A percentile compares a stretch with the other conserved stretches of the same genome.
These are phyloP conservation scores for Termitomyces sp. DNA, from an alignment of 768 basidiomycete species.

Conservation along the genomic window DNA sequence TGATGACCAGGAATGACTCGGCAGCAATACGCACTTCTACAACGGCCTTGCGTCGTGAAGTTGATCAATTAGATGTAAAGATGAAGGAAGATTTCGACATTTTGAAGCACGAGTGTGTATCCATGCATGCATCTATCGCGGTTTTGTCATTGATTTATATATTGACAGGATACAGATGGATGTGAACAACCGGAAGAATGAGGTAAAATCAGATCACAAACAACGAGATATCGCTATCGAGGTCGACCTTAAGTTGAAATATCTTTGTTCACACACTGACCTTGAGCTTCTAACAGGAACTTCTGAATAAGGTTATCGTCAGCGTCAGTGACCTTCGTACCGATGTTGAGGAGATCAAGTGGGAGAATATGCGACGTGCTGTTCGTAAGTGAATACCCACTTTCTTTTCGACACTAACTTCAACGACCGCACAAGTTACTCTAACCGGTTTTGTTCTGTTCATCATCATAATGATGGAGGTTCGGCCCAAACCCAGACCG, in stretches of 20 bases:
- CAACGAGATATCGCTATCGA: constrained; percentile 81
- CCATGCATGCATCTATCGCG: background rate
- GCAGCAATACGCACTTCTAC: constrained; percentile 76
- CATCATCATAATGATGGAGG: constrained; percentile 67
- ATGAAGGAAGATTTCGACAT: constrained; percentile 91
- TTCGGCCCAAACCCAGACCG: constrained; percentile 40
- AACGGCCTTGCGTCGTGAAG: constrained; percentile 76
- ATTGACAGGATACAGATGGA: constrained; percentile 89
- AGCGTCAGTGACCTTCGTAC: constrained; percentile 74
- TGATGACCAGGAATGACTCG: constrained; percentile 79
- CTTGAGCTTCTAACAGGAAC: constrained; percentile 40
- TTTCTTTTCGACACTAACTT: background rate
- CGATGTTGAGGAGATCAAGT: constrained; percentile 78
- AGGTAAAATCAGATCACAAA: constrained; percentile 80
- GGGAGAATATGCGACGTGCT: constrained; percentile 84
- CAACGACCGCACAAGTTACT: constrained; percentile 37
- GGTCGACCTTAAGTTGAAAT: constrained; percentile 31
- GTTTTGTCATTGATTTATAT: background rate
- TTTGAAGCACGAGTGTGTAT: constrained; percentile 86
- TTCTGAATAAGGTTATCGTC: constrained; percentile 71
- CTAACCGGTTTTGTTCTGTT: constrained; percentile 62
- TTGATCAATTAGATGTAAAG: constrained; percentile 79
- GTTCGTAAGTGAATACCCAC: constrained; percentile 48
- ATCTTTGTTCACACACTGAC: background rate
- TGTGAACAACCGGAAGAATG: constrained; percentile 88